Evolutionary conservation across 2,329 filamentous ascomycete species (phyloP).

Genomic region (Phyllachora maydis): DNA sequence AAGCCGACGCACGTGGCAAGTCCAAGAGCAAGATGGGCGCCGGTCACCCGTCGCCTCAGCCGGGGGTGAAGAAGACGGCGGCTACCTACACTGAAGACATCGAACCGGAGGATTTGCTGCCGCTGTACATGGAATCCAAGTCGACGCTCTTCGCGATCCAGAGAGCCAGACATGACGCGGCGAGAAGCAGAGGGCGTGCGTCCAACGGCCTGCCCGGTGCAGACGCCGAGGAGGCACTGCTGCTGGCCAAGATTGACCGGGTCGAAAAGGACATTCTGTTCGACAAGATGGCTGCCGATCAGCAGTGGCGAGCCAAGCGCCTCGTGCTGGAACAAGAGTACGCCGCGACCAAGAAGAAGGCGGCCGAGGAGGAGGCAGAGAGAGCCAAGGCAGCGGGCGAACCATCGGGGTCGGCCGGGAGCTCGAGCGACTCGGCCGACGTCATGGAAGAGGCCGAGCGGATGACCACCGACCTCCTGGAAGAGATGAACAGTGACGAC

Average conservation of each 20-base stretch:
- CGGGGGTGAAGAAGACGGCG: slow-evolving; percentile 18
- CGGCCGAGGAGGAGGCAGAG: slow-evolving; percentile 13
- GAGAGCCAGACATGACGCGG: slow-evolving; percentile 24
- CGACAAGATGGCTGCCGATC: slow-evolving; percentile 42
- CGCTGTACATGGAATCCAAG: slow-evolving; percentile 60
- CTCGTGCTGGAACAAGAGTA: slow-evolving; percentile 41
- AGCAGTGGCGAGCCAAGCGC: slow-evolving; percentile 39
- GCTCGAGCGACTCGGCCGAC: slow-evolving; percentile 13
- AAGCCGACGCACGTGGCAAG: slow-evolving; percentile 10
- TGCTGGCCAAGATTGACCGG: slow-evolving; percentile 52
- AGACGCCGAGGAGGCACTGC: slow-evolving; percentile 33
- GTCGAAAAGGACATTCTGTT: slow-evolving; percentile 67
- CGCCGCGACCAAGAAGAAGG: slow-evolving; percentile 22
- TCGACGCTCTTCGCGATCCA: slow-evolving; percentile 42
- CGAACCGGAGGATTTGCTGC: slow-evolving; percentile 54
- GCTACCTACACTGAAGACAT: slow-evolving; percentile 46
- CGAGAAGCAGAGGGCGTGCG: slow-evolving; percentile 16
- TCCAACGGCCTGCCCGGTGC: slow-evolving; percentile 9
- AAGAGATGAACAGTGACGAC: slow-evolving; percentile 28
- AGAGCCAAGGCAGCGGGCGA: slow-evolving; percentile 9
- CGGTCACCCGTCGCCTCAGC: slow-evolving; percentile 8
- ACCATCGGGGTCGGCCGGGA: no score
- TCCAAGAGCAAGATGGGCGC: slow-evolving; percentile 13
- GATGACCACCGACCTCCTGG: slow-evolving; percentile 36
- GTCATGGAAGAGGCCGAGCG: slow-evolving; percentile 34